Base-by-base conservation (phyloP, 208 protist species). In the Trypanosoma boissoni region DNA sequence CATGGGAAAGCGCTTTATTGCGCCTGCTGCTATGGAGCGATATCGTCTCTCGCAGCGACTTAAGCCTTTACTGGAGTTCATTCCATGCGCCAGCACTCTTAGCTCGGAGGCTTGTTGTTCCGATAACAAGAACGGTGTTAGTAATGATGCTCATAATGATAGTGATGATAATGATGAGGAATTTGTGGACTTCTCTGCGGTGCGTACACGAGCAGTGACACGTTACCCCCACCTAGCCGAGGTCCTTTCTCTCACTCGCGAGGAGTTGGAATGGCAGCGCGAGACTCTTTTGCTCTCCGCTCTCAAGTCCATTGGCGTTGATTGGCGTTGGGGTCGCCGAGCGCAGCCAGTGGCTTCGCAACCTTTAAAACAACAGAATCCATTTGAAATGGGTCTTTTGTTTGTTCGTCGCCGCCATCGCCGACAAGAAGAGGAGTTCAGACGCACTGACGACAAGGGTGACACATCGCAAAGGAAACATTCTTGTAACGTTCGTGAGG, bases 1-100 rank as follows among this genome's bases (percentile, higher is more conserved):
- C 29, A 58, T 59, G 51, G 64, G 57, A 28, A 55, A 54, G 37
- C 55, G 64, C 8, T 58, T 71, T 57, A 46, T 71, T 31, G 64
- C 57, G 1, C 64, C 64, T 9, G 26, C 57, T 43, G 44, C 56
- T 21, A 59, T 71, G 56, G 64, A 64, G 23, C 55, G 56, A 2
- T 71, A 64, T 36, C 51, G 55, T 51, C 42, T 64, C 26, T 42
- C 56, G 14, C 64, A 64, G 43, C 24, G 42, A 41, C 36, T 64
- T 24, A 6, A 41, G 5, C 64, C 57, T 2, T 24, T 71, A 29
- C 27, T 71, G 28, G 56, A 64, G 1, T 71, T 63, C 34, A 54
- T 71, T 59, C 49, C 48, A 48, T 20, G 36, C 18, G 42, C 37
- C 26, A 4, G 0, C 1, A 24, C 59, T 24, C 12, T 16, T 39